Evolutionary conservation across 768 basidiomycete genomes (phyloP), one percentile per base, ranked within the genome.

Genomic region (Amanita exitialis): DNA sequence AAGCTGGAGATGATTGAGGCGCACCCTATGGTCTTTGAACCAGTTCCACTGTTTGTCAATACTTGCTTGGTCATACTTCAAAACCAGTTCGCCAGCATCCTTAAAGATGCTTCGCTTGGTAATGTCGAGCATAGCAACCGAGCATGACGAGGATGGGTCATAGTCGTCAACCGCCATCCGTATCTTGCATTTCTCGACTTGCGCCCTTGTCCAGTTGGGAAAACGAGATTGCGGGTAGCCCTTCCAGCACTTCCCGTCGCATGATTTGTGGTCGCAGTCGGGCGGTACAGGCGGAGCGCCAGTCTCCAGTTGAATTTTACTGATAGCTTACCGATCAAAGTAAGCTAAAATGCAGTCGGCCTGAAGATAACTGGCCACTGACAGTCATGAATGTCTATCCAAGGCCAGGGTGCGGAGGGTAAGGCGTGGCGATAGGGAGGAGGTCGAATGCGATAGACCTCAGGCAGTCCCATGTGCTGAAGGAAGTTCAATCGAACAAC

Each of bases 171-270:
- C 66, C 1, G 69, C 73, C 12, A 58, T 59, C 10, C 59, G 53
- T 34, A 76, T 74, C 48, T 67, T 65, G 57, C 73, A 73, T 48
- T 68, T 68, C 37, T 57, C 56, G 2, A 72, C 66, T 54, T 80
- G 79, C 8, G 57, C 58, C 8, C 59, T 54, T 0, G 77, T 79
- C 80, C 80, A 80, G 51, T 79, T 81, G 12, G 76, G 78, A 54
- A 77, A 82, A 27, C 62, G 62, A 6, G 72, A 72, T 38, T 74
- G 68, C 5, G 74, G 74, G 51, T 74, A 76, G 0, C 61, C 61
- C 46, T 39, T 63, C 69, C 69, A 74, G 53, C 73, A 74, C 4
- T 55, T 47, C 8, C 62, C 63, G 13, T 61, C 52, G 52, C 74
- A 74, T 35, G 54, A 49, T 10, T 49, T 52, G 47, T 73, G 74